phyloP scores from a whole-genome alignment of 352 stramenopile genomes.

The Phytophthora sp. region DNA sequence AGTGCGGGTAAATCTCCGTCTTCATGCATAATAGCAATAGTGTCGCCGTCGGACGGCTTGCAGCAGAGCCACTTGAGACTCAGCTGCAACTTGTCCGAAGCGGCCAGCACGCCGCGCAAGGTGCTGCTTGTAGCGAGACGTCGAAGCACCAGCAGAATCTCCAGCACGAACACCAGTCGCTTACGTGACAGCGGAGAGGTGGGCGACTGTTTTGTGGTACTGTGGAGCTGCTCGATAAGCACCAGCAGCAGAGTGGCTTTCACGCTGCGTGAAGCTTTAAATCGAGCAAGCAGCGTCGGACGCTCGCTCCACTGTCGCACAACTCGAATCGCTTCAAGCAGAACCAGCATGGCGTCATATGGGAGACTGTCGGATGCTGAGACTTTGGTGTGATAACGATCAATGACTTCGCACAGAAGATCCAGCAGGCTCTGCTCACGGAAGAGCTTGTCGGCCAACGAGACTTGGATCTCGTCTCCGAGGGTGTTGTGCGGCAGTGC shows the following conservation, averaged over 20 bases:
- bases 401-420: conserved; percentile 5
- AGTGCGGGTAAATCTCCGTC: conserved; percentile 24
- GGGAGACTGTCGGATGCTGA: no score
- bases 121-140: not conserved
- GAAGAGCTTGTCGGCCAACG: conserved; percentile 14
- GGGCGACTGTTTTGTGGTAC: not conserved
- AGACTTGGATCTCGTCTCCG: conserved; percentile 10
- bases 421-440: conserved; percentile 18
- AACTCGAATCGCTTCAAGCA: conserved; percentile 32
- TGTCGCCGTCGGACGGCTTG: not conserved
- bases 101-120: not conserved
- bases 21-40: not conserved
- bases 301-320: conserved; percentile 32
- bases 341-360: not conserved
- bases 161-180: conserved; percentile 12
- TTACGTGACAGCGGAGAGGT: not conserved
- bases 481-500: conserved; percentile 15
- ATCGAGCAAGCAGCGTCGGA: not conserved
- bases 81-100: conserved; percentile 16
- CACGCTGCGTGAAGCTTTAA: conserved; percentile 13
- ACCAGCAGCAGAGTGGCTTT: conserved; percentile 4
- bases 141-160: conserved; percentile 23
- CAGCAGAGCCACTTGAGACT: conserved; percentile 13
- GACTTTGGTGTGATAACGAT: conserved; percentile 10
- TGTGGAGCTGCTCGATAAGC: conserved; percentile 12